Base-by-base conservation (phyloP, 73 alveolate genomes). In the Paramecium sexaurelia region DNA sequence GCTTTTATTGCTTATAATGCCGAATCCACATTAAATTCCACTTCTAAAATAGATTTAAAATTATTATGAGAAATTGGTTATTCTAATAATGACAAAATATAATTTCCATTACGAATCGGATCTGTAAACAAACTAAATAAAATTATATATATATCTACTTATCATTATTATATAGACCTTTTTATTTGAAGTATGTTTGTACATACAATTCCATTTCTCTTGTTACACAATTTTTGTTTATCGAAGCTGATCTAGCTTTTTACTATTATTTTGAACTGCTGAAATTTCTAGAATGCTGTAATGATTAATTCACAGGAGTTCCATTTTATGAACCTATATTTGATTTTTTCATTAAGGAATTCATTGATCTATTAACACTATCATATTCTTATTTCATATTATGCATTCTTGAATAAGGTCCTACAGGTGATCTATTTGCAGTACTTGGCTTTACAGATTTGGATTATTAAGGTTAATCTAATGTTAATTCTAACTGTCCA, bases 131-230 rank as follows among this genome's bases (percentile, higher is more conserved):
- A 41, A 78, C 90, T 78, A 78, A 22, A 78, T 39, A 40, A 19
- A 15, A 11, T 41, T 13, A 32, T 7, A 15, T n/a, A 69, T n/a
- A n/a, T n/a, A 32, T 15, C 7, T 78, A 78, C 90, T 78, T 78
- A 41, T 78, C 90, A 45, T 78, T 78, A 78, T 78, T 22, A 24
- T 78, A 78, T 3, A 78, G 13, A 3, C 51, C 75, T 22, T 43
- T 78, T 43, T 78, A 40, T 39, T 78, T 78, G 41, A 78, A 78
- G 26, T 78, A 78, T 0, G 90, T 78, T 33, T 78, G 17, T 7
- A 78, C 90, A 40, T 78, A 78, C 27, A 78, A 78, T 32, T 78
- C 90, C 90, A 78, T 78, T 22, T 78, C 90, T 39, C 90, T 7
- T 20, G 90, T 78, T 22, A 78, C 90, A 78, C 90, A 78, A 78